These are phyloP conservation scores for Cryphonectria naterciae DNA, from an alignment of 2,329 filamentous ascomycete species.

Conservation along the genomic window DNA sequence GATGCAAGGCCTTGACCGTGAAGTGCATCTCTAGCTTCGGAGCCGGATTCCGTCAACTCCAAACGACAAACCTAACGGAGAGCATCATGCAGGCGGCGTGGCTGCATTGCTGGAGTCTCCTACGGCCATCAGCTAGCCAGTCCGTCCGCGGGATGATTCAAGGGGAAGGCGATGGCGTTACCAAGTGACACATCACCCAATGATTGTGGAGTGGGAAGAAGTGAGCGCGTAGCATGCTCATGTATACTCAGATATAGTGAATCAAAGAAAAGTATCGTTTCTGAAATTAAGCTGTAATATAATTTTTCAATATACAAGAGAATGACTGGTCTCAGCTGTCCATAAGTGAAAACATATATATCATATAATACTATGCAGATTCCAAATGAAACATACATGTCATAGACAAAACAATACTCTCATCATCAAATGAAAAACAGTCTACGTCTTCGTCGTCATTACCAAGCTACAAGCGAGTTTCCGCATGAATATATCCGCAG, in stretches of 20 bases:
- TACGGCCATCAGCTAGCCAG: neutral
- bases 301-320: neutral
- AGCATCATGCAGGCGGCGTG: neutral
- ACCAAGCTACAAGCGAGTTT: neutral
- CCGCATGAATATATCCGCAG: neutral
- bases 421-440: neutral
- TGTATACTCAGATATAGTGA: neutral
- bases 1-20: neutral
- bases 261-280: neutral
- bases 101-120: neutral
- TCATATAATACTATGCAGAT: neutral
- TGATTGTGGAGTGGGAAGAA: neutral
- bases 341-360: neutral
- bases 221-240: neutral
- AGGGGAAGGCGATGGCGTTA: neutral
- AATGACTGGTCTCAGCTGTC: neutral
- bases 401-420: neutral
- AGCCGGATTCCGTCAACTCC: neutral
- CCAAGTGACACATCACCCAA: neutral
- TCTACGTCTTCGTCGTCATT: neutral
- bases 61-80: neutral
- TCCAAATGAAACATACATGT: neutral
- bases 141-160: neutral
- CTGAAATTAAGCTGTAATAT: neutral
- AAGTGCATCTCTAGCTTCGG: neutral